Percentiles rank a stretch among this genome's conserved stretches.
phyloP scores from a whole-genome alignment of 345 rosid genomes.

The Eucalyptus urophylla region DNA sequence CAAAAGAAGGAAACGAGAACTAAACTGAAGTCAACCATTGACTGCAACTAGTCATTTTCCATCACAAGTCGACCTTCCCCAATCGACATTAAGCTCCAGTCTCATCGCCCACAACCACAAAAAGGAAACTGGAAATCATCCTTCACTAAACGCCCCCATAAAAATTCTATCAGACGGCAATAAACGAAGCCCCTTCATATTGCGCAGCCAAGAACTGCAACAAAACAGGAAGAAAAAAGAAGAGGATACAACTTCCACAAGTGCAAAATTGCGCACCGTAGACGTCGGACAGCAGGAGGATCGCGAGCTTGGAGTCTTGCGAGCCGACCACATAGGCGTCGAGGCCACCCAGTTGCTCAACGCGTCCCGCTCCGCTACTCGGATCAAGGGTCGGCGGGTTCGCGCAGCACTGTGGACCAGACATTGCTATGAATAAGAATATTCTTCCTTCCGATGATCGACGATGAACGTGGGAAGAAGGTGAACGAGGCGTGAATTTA shows the following conservation, averaged over 20 bases:
- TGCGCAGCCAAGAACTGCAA: background rate
- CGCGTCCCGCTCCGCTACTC: slow-evolving; percentile 13
- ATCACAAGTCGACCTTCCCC: background rate
- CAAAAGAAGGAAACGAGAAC: background rate
- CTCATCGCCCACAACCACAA: background rate
- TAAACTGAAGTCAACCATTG: background rate
- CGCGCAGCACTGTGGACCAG: slow-evolving; percentile 30
- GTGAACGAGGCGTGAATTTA: background rate
- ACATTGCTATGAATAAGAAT: background rate
- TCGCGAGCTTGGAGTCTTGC: slow-evolving; percentile 10
- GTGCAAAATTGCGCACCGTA: slow-evolving; percentile 19
- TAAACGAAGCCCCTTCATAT: background rate
- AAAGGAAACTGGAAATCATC: background rate
- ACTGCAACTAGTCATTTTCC: background rate
- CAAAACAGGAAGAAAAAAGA: too few species aligned
- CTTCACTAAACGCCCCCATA: background rate
- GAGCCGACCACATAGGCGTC: slow-evolving; percentile 18
- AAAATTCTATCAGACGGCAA: background rate
- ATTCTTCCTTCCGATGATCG: background rate
- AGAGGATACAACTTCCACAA: background rate
- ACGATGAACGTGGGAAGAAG: background rate
- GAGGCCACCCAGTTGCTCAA: slow-evolving; percentile 19
- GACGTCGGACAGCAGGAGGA: slow-evolving; percentile 25
- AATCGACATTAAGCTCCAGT: background rate
- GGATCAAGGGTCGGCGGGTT: slow-evolving; percentile 27